Base-by-base conservation (phyloP, 2,329 filamentous ascomycete genomes). In the Dactylonectria macrodidyma region DNA sequence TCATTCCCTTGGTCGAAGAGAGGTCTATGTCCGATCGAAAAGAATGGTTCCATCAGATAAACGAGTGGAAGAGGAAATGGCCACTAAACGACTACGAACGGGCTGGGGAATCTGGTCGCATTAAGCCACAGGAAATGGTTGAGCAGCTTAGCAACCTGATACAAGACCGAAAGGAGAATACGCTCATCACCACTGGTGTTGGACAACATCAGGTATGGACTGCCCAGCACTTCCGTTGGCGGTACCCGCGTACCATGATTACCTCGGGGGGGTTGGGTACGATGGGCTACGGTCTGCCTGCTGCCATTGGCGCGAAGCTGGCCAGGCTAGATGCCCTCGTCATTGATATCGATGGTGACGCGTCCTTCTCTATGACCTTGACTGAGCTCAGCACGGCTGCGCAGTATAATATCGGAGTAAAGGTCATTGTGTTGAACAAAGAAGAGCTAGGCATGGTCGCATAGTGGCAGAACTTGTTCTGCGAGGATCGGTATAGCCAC, bases 181-280 rank as follows among this genome's bases (percentile, higher is more conserved):
- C n/a, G n/a, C n/a, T n/a, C n/a, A 97, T 99, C 79, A 85, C 95
- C 2, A 98, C 95, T 2, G 95, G 95, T 82, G 95, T 98, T 11
- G 95, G 96, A 47, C 96, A 98, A 83, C 95, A 98, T 58, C 95
- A 98, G 83, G 98, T 98, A 96, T 98, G 95, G 96, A 89, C 93
- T 24, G 96, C 95, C 3, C 95, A 98, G 85, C 95, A 97, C 86
- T 98, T 94, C 90, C 90, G 95, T 76, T 98, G 95, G 95, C 90
- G 94, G 69, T 84, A 95, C 77, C 95, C 96, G n/a, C n/a, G n/a
- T 36, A 93, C 93, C 69, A 96, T 98, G 92, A 93, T 98, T 83
- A 98, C 95, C 30, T 98, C 95, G 1, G 95, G 96, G 80, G 96
- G 96, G 79, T 90, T 98, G n/a, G 95, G 81, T 50, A 83, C 81